Conservation (phyloP, 192 early-diverging fungal species). For the Entomortierella chlamydospora region DNA sequence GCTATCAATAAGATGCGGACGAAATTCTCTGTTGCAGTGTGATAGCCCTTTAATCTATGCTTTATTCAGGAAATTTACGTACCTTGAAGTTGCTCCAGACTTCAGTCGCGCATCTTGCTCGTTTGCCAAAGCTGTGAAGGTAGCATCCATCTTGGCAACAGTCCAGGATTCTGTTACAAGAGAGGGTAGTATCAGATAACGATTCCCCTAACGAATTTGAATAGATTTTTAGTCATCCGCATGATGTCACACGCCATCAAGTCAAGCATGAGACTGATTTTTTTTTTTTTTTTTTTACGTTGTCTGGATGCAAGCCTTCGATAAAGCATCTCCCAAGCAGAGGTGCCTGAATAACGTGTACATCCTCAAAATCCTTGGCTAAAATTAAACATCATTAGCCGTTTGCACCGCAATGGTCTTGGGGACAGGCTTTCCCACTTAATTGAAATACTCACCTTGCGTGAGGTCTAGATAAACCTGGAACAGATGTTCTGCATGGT, state of each 20-base stretch:
- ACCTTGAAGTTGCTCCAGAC: slow-evolving; percentile 20
- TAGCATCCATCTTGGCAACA: slow-evolving; percentile 18
- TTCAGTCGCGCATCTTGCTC: slow-evolving; percentile 31
- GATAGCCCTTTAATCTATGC: not conserved
- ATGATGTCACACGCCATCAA: not conserved
- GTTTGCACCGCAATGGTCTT: not conserved
- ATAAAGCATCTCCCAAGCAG: slow-evolving; percentile 28
- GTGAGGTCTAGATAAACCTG: slow-evolving; percentile 44
- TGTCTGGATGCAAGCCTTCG: slow-evolving; percentile 35
- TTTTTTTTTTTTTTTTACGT: too few relatives aligned
- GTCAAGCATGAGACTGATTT: not conserved
- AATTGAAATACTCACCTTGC: not conserved
- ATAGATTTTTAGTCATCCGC: too few relatives aligned
- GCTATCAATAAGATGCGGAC: slow-evolving; percentile 2
- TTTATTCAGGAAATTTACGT: not conserved
- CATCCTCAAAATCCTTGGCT: slow-evolving; percentile 41
- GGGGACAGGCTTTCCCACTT: not conserved
- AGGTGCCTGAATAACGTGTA: slow-evolving; percentile 25
- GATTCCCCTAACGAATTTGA: slow-evolving; percentile 72
- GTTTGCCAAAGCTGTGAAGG: not conserved
- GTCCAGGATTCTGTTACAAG: slow-evolving; percentile 28
- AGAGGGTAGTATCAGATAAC: slow-evolving; percentile 61
- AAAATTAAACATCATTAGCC: not conserved
- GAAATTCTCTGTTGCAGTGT: not conserved
- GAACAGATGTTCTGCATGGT: slow-evolving; percentile 41